Evolutionary conservation across 2,329 filamentous ascomycete genomes (phyloP), one percentile per base, ranked within the genome.

Genomic region (Fusarium mexicanum): DNA sequence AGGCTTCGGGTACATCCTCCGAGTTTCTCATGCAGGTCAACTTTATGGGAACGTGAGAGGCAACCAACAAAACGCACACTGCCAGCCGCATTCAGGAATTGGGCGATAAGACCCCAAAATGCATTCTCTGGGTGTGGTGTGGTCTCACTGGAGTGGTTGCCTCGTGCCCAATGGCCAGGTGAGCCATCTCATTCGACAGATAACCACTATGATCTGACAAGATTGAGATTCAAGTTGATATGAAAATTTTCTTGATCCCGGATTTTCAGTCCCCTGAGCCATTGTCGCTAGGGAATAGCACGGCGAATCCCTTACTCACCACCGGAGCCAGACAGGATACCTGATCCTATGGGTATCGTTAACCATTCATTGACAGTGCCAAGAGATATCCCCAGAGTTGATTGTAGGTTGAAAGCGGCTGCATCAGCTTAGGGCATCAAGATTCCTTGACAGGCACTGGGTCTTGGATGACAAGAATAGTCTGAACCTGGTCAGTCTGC

Each of bases 321-420:
- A 69, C 51, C 54, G 51, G 29, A 60, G 61, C 50, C 62, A 37
- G 63, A 41, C 33, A 41, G 61, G 62, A 75, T 62, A 73, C 58
- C 58, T 73, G 60, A 66, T 64, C 65, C 61, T 26, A 55, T 33
- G 33, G 37, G 37, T 41, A 33, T 41, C 54, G 37, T 70, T 70
- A 65, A 64, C 41, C 59, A 64, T 59, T 71, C 65, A 66, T 73
- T 73, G 51, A 72, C 50, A 44, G 46, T 62, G 76, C 76, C 76
- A 78, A 78, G 76, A 78, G 75, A 78, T 78, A 77, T 77, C 75
- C 76, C 76, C 76, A 76, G 76, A 77, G 46, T 75, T 63, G 62
- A 54, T 61, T 74, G 54, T 38, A 44, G 44, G 31, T 66, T 57
- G 38, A 58, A 41, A 61, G 62, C 63, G 69, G 60, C 64, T 61